Evolutionary conservation across 2,329 filamentous ascomycete genomes (phyloP).

Genomic region (Fonsecaea pedrosoi): DNA sequence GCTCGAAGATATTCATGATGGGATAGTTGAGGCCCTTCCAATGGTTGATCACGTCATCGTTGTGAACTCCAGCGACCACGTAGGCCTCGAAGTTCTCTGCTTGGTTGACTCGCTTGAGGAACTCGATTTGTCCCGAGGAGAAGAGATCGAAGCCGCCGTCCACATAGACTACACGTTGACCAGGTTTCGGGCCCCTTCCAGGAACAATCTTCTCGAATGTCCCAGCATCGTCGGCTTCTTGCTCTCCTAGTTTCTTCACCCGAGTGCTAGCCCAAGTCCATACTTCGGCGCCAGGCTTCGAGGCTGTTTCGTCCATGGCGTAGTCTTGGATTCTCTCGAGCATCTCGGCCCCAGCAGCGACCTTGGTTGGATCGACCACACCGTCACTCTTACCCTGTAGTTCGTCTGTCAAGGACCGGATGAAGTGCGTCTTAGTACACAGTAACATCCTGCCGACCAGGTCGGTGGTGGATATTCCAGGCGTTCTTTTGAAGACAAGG

Average conservation of each 20-base stretch:
- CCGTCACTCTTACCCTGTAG: slow-evolving; percentile 75
- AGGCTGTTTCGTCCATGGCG: slow-evolving; percentile 82
- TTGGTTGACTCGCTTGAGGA: slow-evolving; percentile 77
- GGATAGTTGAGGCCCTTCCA: slow-evolving; percentile 99
- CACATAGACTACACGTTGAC: slow-evolving; percentile 89
- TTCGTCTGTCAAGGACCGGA: slow-evolving; percentile 74
- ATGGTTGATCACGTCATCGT: slow-evolving; percentile 91
- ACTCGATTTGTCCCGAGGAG: slow-evolving; percentile 95
- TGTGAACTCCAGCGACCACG: slow-evolving; percentile 91
- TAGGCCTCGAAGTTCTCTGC: slow-evolving; percentile 71
- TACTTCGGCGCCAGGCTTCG: slow-evolving; percentile 78
- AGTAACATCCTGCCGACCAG: slow-evolving; percentile 97
- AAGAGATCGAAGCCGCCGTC: slow-evolving; percentile 97
- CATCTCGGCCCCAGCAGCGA: slow-evolving; percentile 71
- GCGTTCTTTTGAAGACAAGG: slow-evolving; percentile 95
- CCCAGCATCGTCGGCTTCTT: slow-evolving; percentile 64
- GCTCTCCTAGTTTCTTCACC: slow-evolving; percentile 46
- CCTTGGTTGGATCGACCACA: slow-evolving; percentile 71
- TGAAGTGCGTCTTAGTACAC: slow-evolving; percentile 93
- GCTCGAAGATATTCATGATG: slow-evolving; percentile 99
- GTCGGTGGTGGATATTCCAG: slow-evolving; percentile 95
- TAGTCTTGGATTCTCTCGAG: slow-evolving; percentile 80
- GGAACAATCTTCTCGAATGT: slow-evolving; percentile 71
- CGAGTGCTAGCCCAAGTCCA: slow-evolving; percentile 73
- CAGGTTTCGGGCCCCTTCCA: slow-evolving; percentile 73